Conservation (phyloP, 768 basidiomycete species). For the Hydnum rufescens region DNA sequence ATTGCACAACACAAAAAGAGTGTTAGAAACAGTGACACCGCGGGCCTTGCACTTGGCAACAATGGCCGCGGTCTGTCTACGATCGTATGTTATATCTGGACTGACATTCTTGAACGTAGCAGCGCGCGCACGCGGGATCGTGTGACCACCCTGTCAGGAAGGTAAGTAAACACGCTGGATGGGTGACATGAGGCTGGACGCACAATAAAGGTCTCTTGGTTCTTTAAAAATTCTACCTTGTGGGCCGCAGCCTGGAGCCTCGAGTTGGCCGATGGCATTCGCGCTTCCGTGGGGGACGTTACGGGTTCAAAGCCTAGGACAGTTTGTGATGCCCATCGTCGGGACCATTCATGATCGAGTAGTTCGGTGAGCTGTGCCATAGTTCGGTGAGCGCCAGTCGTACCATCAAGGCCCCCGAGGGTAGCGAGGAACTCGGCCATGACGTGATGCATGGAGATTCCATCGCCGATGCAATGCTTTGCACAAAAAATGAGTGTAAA, state of each 20-base stretch:
- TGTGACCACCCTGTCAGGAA: conserved; percentile 42
- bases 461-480: conserved; percentile 69
- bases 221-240: conserved; percentile 34
- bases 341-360: not conserved
- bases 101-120: conserved; percentile 36
- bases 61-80: not conserved
- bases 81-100: conserved; percentile 17
- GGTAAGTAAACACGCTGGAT: not conserved
- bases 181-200: conserved; percentile 10
- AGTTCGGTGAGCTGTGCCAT: too few relatives aligned
- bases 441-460: conserved; percentile 66
- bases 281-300: conserved; percentile 31
- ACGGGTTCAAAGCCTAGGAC: not conserved
- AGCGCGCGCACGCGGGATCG: conserved; percentile 36
- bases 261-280: conserved; percentile 22
- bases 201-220: conserved; percentile 38
- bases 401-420: conserved; percentile 21
- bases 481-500: conserved; percentile 54
- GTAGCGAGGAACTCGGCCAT: conserved; percentile 62
- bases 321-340: conserved; percentile 16
- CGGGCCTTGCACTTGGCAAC: conserved; percentile 19
- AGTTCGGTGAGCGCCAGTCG: too few relatives aligned
- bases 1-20: conserved; percentile 20
- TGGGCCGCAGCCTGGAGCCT: conserved; percentile 28
- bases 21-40: conserved; percentile 19